These are phyloP conservation scores for Funneliformis mosseae DNA, from an alignment of 192 early-diverging fungal genomes.

Conservation along the genomic window DNA sequence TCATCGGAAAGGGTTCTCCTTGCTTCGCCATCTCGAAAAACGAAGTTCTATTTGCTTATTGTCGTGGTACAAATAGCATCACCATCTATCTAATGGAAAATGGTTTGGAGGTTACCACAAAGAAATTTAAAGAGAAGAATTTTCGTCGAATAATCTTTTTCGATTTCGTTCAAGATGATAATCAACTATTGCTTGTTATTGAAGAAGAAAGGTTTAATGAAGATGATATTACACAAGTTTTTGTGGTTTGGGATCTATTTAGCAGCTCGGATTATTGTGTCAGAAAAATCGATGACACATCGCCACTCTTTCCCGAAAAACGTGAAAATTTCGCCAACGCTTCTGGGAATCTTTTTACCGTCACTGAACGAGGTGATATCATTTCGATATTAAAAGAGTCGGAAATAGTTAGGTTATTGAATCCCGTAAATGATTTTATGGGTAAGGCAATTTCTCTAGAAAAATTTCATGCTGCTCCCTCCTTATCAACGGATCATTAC, in stretches of 20 bases:
- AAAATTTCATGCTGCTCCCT: background rate
- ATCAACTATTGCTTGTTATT: background rate
- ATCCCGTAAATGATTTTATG: background rate
- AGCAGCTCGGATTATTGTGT: background rate
- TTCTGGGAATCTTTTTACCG: background rate
- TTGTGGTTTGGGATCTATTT: background rate
- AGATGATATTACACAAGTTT: background rate
- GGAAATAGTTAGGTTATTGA: background rate
- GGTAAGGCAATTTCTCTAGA: background rate
- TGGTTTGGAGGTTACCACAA: background rate
- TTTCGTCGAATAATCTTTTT: background rate
- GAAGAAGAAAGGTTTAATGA: background rate
- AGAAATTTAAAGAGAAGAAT: background rate
- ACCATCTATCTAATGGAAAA: constrained; percentile 2
- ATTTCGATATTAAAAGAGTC: background rate
- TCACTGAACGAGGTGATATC: background rate
- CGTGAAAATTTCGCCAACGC: background rate
- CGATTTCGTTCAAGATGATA: background rate
- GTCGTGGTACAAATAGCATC: background rate
- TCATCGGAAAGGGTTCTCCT: background rate
- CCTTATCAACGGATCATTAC: too few relatives aligned
- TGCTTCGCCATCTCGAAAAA: background rate
- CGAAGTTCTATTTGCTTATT: background rate
- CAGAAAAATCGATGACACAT: background rate
- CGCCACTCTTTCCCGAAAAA: background rate